Conservation (phyloP, 2,329 filamentous ascomycete species). For the Chalaropsis ovoidea region DNA sequence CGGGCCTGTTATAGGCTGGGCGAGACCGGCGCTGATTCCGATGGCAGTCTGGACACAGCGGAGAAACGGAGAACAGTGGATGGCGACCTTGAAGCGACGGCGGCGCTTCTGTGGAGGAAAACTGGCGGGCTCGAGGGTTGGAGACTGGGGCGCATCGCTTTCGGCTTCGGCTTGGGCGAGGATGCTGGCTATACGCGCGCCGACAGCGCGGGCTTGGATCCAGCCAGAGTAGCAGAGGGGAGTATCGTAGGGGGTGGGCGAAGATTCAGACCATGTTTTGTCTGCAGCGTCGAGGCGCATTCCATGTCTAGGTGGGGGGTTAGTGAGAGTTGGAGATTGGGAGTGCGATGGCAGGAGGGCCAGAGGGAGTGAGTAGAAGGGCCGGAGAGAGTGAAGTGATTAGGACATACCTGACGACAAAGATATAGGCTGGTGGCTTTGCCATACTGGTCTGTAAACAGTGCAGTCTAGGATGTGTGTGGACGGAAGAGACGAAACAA, state of each 20-base stretch:
- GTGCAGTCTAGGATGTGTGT: conserved; percentile 4
- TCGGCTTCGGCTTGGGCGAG: conserved; percentile 44
- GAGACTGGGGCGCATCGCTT: conserved; percentile 31
- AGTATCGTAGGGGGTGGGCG: conserved; percentile 88
- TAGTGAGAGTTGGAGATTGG: neutral
- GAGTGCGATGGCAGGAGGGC: neutral
- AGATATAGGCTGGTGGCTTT: conserved; percentile 37
- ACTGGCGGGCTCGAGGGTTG: conserved; percentile 25
- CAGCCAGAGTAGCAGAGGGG: conserved; percentile 92
- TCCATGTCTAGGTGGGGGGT: conserved; percentile 56
- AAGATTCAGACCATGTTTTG: conserved; percentile 87
- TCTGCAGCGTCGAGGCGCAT: conserved; percentile 89
- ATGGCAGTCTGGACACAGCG: conserved; percentile 62
- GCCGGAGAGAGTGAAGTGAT: neutral
- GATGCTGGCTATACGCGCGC: conserved; percentile 71
- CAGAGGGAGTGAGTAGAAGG: neutral
- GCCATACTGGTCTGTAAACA: conserved; percentile 31
- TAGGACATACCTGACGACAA: conserved; percentile 36
- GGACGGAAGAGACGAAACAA: neutral
- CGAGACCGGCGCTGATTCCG: conserved; percentile 52
- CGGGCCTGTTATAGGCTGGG: conserved; percentile 44
- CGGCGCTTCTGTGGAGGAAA: conserved; percentile 30
- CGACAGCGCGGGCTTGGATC: conserved; percentile 73
- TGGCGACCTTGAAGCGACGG: conserved; percentile 63
- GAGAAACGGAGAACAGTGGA: conserved; percentile 89